Evolutionary conservation across 805 yeast species (phyloP).

Genomic region (Wickerhamiella dianesei): DNA sequence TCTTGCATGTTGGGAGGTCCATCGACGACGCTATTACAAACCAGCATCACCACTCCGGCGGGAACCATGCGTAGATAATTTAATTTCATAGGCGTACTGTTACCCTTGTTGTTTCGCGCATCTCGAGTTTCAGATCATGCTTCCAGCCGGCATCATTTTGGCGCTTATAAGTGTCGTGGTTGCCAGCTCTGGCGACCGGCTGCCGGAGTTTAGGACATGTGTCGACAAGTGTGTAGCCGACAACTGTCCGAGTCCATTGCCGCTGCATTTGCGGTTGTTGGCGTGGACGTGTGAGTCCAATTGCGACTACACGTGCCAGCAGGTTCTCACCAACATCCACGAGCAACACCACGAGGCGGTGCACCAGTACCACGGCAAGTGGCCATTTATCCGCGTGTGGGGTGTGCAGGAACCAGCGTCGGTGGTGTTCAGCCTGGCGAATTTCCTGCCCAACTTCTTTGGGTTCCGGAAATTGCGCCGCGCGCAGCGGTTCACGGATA

Average conservation of each 20-base stretch:
- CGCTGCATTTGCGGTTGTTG: slow-evolving; percentile 32
- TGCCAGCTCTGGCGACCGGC: slow-evolving; percentile 40
- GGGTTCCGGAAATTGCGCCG: slow-evolving; percentile 30
- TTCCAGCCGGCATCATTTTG: neutral
- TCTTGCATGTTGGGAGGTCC: too few species aligned
- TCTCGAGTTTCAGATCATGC: neutral
- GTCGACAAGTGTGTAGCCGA: slow-evolving; percentile 27
- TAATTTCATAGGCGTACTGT: too few species aligned
- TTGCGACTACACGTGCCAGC: slow-evolving; percentile 91
- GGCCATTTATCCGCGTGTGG: slow-evolving; percentile 77
- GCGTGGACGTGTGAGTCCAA: slow-evolving; percentile 66
- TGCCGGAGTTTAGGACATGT: slow-evolving; percentile 37
- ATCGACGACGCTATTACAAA: too few species aligned
- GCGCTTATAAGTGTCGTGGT: neutral
- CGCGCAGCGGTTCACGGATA: slow-evolving; percentile 18
- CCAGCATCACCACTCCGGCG: too few species aligned
- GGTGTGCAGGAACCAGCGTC: slow-evolving; percentile 81
- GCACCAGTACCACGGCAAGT: slow-evolving; percentile 88
- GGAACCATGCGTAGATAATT: too few species aligned
- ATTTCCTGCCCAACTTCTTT: slow-evolving; percentile 47
- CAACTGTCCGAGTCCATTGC: slow-evolving; percentile 26
- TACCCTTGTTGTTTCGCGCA: too few species aligned
- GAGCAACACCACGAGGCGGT: slow-evolving; percentile 42
- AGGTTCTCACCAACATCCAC: slow-evolving; percentile 42
- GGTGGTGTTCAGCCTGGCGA: slow-evolving; percentile 60